A percentile compares a stretch with the other conserved stretches of the same genome.
These are phyloP conservation scores for Acarospora socialis DNA, from an alignment of 2,329 filamentous ascomycete species.

Conservation along the genomic window DNA sequence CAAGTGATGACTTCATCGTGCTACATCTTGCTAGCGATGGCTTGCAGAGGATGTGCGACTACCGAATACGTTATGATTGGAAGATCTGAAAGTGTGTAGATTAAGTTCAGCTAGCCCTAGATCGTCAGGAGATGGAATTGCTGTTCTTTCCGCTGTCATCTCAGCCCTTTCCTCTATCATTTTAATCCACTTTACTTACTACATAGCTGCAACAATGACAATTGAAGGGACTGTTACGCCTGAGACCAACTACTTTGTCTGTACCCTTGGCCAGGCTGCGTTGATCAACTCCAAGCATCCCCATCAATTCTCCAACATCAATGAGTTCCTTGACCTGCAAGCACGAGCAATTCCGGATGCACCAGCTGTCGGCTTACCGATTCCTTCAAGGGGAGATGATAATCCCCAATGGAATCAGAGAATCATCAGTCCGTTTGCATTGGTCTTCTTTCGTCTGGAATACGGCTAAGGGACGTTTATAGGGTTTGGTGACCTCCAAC, in stretches of 20 bases:
- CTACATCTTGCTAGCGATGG: too few species aligned
- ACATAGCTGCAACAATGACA: too few species aligned
- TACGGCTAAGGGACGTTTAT: too few species aligned
- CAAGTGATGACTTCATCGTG: too few species aligned
- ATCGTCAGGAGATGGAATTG: too few species aligned
- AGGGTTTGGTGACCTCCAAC: constrained; percentile 8
- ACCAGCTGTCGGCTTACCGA: constrained; percentile 38
- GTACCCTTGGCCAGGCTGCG: constrained; percentile 44
- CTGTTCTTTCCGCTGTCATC: too few species aligned
- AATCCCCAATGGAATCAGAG: constrained; percentile 3
- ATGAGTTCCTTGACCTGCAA: constrained; percentile 37
- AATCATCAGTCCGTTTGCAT: constrained; percentile 10
- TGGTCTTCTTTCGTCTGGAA: constrained; percentile 1
- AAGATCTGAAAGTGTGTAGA: too few species aligned
- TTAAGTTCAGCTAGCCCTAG: too few species aligned
- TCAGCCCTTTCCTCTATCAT: too few species aligned
- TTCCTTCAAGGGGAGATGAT: constrained; percentile 14
- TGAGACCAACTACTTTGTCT: constrained; percentile 42
- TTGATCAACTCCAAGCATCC: constrained; percentile 20
- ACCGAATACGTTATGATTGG: too few species aligned
- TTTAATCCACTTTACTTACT: too few species aligned
- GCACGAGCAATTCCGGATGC: constrained; percentile 24
- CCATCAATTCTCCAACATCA: constrained; percentile 32
- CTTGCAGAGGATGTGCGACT: too few species aligned
- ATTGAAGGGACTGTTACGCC: constrained; percentile 14